Conservation (phyloP, 208 protist species). For the Kentomonas sorsogonicus region DNA sequence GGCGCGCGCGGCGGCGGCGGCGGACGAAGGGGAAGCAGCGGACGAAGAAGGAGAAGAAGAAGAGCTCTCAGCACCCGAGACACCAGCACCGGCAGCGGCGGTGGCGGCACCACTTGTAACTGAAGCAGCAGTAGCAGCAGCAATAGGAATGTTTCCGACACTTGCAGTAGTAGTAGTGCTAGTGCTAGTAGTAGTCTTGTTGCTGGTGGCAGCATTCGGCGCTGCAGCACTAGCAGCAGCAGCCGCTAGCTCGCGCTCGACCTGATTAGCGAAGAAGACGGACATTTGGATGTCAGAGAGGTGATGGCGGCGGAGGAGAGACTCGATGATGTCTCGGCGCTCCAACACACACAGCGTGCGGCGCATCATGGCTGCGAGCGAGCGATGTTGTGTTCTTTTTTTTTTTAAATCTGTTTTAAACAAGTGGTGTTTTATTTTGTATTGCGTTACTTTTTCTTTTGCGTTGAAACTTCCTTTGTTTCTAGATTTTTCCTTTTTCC, state of each 20-base stretch:
- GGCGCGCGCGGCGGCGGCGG: constrained; percentile 2
- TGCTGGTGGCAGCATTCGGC: neutral
- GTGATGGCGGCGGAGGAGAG: constrained; percentile 52
- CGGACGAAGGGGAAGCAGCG: neutral
- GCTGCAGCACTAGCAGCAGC: neutral
- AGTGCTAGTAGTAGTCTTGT: too few species aligned
- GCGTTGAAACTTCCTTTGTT: neutral
- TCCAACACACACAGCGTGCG: constrained; percentile 13
- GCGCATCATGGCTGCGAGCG: constrained; percentile 21
- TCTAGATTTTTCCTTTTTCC: too few species aligned
- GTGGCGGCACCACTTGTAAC: neutral
- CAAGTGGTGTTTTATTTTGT: constrained; percentile 5
- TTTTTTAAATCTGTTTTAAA: neutral
- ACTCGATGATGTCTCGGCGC: constrained; percentile 56
- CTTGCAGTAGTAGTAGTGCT: too few species aligned
- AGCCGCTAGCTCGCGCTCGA: constrained; percentile 16
- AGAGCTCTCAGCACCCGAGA: neutral
- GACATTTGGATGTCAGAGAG: constrained; percentile 65
- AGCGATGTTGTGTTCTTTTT: constrained; percentile 6
- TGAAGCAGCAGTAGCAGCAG: too few species aligned
- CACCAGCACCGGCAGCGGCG: neutral
- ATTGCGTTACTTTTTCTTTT: neutral
- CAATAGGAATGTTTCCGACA: too few species aligned
- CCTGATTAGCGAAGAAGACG: constrained; percentile 51
- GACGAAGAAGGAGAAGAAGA: neutral